These are phyloP conservation scores for Globisporangium barbulae DNA, from an alignment of 352 stramenopile species.

Conservation along the genomic window DNA sequence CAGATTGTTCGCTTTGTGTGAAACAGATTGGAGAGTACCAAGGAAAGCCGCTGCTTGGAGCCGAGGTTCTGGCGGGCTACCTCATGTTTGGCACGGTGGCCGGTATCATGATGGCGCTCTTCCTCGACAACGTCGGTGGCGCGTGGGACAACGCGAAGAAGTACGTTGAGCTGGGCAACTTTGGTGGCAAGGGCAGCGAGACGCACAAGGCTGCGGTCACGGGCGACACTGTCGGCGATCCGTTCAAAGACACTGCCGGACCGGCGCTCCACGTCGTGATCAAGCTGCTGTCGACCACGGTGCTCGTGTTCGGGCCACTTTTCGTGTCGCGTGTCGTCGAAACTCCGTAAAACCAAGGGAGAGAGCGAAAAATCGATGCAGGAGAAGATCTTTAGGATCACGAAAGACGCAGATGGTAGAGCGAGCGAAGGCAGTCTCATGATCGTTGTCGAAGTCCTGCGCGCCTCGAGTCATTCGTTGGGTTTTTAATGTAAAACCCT, in stretches of 20 bases:
- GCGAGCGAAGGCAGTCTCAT: too few relatives aligned
- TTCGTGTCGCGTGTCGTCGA: constrained; percentile 78
- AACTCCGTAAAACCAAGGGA: not conserved
- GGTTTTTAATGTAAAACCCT: too few relatives aligned
- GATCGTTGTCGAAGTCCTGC: too few relatives aligned
- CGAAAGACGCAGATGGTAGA: not conserved
- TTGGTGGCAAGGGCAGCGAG: constrained; percentile 94
- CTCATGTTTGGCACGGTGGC: constrained; percentile 95
- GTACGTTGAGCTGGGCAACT: constrained; percentile 95
- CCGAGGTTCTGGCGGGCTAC: constrained; percentile 91
- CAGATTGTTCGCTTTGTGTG: not conserved
- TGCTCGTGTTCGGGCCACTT: constrained; percentile 90
- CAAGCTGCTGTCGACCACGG: constrained; percentile 95
- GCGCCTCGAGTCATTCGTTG: too few relatives aligned
- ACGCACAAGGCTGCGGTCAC: constrained; percentile 97
- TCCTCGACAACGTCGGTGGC: constrained; percentile 96
- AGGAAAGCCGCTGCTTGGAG: constrained; percentile 86
- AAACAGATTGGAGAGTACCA: constrained; percentile 72
- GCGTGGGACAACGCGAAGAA: constrained; percentile 99
- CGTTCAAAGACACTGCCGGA: constrained; percentile 97
- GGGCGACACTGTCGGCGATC: constrained; percentile 96
- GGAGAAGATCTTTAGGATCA: not conserved
- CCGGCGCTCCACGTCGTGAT: constrained; percentile 98
- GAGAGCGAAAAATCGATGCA: not conserved
- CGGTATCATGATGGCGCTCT: constrained; percentile 98